These are phyloP conservation scores for Hypoxylon sp. DNA, from an alignment of 2,329 filamentous ascomycete genomes.

Conservation along the genomic window DNA sequence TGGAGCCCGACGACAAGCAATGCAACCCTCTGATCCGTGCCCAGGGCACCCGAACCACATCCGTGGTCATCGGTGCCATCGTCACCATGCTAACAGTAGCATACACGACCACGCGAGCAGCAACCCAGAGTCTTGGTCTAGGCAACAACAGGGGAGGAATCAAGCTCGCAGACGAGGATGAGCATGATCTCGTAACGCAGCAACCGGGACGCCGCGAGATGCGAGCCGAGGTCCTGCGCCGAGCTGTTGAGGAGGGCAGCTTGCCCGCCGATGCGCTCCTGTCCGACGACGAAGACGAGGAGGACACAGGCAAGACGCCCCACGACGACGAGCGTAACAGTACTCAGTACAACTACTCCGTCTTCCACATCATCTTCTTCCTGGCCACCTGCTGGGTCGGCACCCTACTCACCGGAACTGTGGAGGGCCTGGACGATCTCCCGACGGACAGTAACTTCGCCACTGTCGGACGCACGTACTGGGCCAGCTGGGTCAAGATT, in stretches of 20 bases:
- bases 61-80: constrained; percentile 89
- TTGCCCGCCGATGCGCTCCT: constrained; percentile 90
- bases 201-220: constrained; percentile 89
- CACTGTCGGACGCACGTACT: constrained; percentile 92
- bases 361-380: constrained; percentile 98
- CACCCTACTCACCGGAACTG: constrained; percentile 73
- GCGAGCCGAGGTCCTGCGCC: constrained; percentile 88
- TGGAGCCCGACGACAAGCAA: constrained; percentile 93
- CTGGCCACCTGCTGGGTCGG: constrained; percentile 95
- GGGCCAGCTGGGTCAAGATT: constrained; percentile 99
- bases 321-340: constrained; percentile 88
- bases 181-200: constrained; percentile 87
- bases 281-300: constrained; percentile 73
- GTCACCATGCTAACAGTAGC: constrained; percentile 97
- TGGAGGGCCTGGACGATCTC: constrained; percentile 47
- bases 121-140: constrained; percentile 85
- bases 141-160: constrained; percentile 68
- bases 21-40: constrained; percentile 93
- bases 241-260: constrained; percentile 91
- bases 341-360: constrained; percentile 94
- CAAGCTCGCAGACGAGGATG: constrained; percentile 73
- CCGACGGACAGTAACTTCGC: constrained; percentile 85
- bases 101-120: constrained; percentile 95
- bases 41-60: constrained; percentile 87
- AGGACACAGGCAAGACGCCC: constrained; percentile 66